Evolutionary conservation across 78 protist genomes (phyloP).

Genomic region (slime mould (Dictyostelium discoideum)): DNA sequence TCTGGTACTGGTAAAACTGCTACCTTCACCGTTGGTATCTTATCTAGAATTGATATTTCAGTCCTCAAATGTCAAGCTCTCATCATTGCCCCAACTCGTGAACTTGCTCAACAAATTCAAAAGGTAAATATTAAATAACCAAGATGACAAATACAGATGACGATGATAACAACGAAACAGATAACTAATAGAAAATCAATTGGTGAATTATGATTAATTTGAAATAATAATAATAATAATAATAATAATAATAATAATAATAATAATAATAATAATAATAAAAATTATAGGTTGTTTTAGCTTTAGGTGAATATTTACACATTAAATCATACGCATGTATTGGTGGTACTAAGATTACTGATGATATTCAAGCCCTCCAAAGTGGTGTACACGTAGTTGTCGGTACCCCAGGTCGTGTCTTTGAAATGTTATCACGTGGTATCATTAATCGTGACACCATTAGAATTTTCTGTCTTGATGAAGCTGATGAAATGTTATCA

Average conservation of each 20-base stretch:
- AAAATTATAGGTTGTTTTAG: constrained; percentile 73
- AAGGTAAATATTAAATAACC: constrained; percentile 63
- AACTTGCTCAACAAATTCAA: constrained; percentile 98
- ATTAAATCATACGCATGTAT: constrained; percentile 95
- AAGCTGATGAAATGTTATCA: constrained; percentile 99
- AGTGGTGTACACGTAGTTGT: constrained; percentile 97
- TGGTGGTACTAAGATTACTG: constrained; percentile 98
- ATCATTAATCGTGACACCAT: constrained; percentile 87
- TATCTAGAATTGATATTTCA: constrained; percentile 89
- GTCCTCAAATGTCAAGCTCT: constrained; percentile 93
- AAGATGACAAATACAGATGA: no score
- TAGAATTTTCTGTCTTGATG: constrained; percentile 97
- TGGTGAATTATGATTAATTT: no score
- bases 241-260: no score
- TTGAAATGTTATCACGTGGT: constrained; percentile 98
- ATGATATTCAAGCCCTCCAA: constrained; percentile 93
- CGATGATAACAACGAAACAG: no score
- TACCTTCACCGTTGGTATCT: constrained; percentile 93
- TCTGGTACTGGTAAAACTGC: constrained; percentile 99
- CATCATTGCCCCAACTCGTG: constrained; percentile 99
- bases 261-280: no score
- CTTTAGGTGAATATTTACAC: constrained; percentile 96
- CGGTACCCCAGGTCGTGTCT: constrained; percentile 99
- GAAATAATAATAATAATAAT: no score
- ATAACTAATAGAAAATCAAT: no score